Conservation (phyloP, 768 basidiomycete genomes). For the Pholiota molesta region DNA sequence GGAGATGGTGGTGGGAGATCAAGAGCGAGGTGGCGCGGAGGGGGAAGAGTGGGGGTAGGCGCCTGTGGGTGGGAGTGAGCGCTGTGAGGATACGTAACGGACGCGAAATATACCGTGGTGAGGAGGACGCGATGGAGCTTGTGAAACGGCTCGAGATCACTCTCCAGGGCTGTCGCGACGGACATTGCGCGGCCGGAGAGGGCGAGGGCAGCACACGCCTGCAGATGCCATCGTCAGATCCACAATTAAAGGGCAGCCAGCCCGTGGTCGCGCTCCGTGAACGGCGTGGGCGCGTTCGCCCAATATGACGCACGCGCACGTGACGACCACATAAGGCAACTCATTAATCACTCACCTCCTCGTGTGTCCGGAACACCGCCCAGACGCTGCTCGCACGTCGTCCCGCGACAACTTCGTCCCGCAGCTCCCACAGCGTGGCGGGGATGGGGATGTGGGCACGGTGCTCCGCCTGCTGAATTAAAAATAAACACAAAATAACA, state of each 20-base stretch:
- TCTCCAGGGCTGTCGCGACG: slow-evolving; percentile 59
- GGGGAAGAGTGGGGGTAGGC: slow-evolving; percentile 16
- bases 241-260: neutral
- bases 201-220: slow-evolving; percentile 61
- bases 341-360: slow-evolving; percentile 50
- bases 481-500: no score
- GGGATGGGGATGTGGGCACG: slow-evolving; percentile 35
- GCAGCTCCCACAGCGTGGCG: slow-evolving; percentile 51
- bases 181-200: slow-evolving; percentile 51
- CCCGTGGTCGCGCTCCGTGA: slow-evolving; percentile 25
- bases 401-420: slow-evolving; percentile 32
- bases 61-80: slow-evolving; percentile 17
- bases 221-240: slow-evolving; percentile 17
- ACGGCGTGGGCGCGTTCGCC: slow-evolving; percentile 29
- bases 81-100: slow-evolving; percentile 11
- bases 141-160: slow-evolving; percentile 62
- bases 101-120: slow-evolving; percentile 10
- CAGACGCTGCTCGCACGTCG: slow-evolving; percentile 42
- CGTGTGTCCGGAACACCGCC: slow-evolving; percentile 62
- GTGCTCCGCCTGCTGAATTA: slow-evolving; percentile 7
- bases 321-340: slow-evolving; percentile 22
- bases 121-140: slow-evolving; percentile 50
- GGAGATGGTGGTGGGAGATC: slow-evolving; percentile 28
- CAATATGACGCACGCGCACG: slow-evolving; percentile 28
- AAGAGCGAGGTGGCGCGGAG: slow-evolving; percentile 1